Evolutionary conservation across 2,329 filamentous ascomycete species (phyloP).

Genomic region (Claviceps sp.): DNA sequence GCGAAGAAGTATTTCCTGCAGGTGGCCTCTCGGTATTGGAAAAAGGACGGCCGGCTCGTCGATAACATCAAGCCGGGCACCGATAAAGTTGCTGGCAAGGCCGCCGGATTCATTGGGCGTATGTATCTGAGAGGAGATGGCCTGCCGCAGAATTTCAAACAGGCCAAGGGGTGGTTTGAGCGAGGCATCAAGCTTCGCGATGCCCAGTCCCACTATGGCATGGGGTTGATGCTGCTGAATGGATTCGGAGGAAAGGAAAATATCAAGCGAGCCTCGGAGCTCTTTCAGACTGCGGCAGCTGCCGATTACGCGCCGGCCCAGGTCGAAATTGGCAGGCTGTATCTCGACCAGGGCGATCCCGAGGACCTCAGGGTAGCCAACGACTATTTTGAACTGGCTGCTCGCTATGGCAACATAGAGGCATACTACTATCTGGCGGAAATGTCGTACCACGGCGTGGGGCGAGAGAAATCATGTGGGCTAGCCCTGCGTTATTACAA

Average conservation of each 20-base stretch:
- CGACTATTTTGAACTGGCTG: constrained; percentile 78
- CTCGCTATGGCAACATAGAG: constrained; percentile 71
- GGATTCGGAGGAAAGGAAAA: constrained; percentile 62
- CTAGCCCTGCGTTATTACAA: constrained; percentile 76
- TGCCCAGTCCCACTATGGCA: constrained; percentile 68
- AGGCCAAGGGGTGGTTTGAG: constrained; percentile 71
- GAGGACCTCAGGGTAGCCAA: constrained; percentile 64
- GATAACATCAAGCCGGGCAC: constrained; percentile 56
- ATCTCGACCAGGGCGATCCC: constrained; percentile 64
- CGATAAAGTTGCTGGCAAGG: constrained; percentile 69
- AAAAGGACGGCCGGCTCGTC: constrained; percentile 57
- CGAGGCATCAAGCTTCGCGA: constrained; percentile 65
- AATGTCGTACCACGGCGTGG: constrained; percentile 68
- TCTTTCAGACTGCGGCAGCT: constrained; percentile 67
- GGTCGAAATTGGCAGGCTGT: constrained; percentile 69
- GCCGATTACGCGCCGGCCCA: constrained; percentile 71
- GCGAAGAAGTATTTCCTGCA: constrained; percentile 72
- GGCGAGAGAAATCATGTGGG: constrained; percentile 64
- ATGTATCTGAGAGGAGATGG: constrained; percentile 88
- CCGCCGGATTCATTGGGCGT: constrained; percentile 73
- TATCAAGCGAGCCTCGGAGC: constrained; percentile 55
- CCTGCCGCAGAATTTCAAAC: constrained; percentile 61
- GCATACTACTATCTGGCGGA: constrained; percentile 88
- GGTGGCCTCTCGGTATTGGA: constrained; percentile 73
- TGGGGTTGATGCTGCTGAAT: constrained; percentile 72